These are phyloP conservation scores for Ustilago curta DNA, from an alignment of 1,284 basidiomycete genomes.

Conservation along the genomic window DNA sequence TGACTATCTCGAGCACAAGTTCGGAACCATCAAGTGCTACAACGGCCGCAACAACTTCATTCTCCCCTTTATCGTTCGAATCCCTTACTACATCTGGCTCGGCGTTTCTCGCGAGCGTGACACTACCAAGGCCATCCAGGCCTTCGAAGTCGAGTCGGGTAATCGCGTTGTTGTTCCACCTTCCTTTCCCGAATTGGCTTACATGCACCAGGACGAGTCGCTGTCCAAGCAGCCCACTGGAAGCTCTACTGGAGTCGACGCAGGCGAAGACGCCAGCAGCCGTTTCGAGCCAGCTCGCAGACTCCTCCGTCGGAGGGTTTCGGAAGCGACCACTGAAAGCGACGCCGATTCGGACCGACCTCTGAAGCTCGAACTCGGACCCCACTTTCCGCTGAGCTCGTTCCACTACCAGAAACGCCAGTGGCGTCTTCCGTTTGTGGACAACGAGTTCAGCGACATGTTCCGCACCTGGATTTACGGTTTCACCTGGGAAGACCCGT, in stretches of 20 bases:
- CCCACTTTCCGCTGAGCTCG: conserved; percentile 74
- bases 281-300: conserved; percentile 59
- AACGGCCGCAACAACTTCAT: conserved; percentile 82
- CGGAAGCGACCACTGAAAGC: conserved; percentile 71
- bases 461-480: conserved; percentile 81
- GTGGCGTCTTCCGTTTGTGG: conserved; percentile 79
- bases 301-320: conserved; percentile 66
- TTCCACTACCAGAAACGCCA: conserved; percentile 80
- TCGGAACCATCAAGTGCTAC: conserved; percentile 77
- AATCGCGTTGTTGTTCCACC: conserved; percentile 72
- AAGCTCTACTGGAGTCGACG: conserved; percentile 68
- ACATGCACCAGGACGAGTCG: conserved; percentile 35
- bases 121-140: conserved; percentile 75
- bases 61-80: conserved; percentile 77
- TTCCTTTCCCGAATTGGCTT: conserved; percentile 65
- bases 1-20: conserved; percentile 84
- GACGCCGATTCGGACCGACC: conserved; percentile 68
- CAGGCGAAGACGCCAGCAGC: conserved; percentile 67
- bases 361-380: conserved; percentile 61
- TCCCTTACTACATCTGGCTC: conserved; percentile 82
- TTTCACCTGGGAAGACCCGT: conserved; percentile 85
- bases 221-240: conserved; percentile 44
- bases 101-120: conserved; percentile 79
- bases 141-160: conserved; percentile 80
- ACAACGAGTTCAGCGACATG: conserved; percentile 79